Percentiles rank a stretch among this genome's conserved stretches.
Evolutionary conservation across 371 early-diverging fungal species (phyloP).

Genomic region (Phascolomyces articulosus): DNA sequence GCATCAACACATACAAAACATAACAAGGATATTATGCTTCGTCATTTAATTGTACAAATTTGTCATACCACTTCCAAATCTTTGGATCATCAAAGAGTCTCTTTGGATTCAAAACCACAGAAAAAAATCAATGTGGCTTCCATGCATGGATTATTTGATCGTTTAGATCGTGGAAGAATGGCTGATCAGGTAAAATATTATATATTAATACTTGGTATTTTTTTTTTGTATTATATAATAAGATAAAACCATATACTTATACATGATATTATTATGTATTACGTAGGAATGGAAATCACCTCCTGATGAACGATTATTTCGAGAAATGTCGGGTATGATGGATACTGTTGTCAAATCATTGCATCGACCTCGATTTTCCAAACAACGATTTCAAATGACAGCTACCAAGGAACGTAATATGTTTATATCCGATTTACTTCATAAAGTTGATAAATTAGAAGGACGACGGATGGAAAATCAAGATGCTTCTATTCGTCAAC

Average conservation of each 20-base stretch:
- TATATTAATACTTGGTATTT: background rate
- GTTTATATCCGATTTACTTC: constrained; percentile 24
- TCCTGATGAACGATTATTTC: constrained; percentile 40
- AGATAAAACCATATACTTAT: no score
- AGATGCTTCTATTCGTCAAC: constrained; percentile 21
- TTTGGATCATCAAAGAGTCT: constrained; percentile 36
- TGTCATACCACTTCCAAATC: constrained; percentile 34
- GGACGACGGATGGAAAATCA: constrained; percentile 26
- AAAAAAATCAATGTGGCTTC: constrained; percentile 28
- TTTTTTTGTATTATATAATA: constrained; percentile 12
- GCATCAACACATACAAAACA: background rate
- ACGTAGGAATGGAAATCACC: constrained; percentile 45
- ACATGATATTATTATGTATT: background rate
- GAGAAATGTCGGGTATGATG: constrained; percentile 48
- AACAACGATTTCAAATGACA: constrained; percentile 25
- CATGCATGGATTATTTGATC: constrained; percentile 18
- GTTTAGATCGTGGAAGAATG: constrained; percentile 30
- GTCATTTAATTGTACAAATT: constrained; percentile 29
- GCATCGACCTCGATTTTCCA: constrained; percentile 25
- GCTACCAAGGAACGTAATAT: constrained; percentile 19
- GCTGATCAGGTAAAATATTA: constrained; percentile 27
- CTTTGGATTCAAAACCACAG: constrained; percentile 13
- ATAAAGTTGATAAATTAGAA: constrained; percentile 27
- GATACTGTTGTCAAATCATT: constrained; percentile 52
- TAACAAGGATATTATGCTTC: constrained; percentile 11